These are phyloP conservation scores for Aspergillus baeticus DNA, from an alignment of 495 filamentous ascomycete genomes.

Conservation along the genomic window DNA sequence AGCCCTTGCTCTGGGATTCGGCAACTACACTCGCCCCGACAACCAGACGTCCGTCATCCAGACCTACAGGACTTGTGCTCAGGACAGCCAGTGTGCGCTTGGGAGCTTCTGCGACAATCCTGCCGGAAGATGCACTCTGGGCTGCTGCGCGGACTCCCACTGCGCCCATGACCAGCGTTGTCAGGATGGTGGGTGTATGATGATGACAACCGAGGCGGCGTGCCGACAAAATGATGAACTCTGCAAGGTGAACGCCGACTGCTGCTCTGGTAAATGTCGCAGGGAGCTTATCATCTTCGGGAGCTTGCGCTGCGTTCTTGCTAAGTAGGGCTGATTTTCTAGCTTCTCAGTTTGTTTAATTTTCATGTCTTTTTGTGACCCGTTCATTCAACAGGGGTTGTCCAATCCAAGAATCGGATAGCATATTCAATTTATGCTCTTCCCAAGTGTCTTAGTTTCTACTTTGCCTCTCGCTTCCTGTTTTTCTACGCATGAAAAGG, in stretches of 20 bases:
- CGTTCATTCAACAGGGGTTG: no score
- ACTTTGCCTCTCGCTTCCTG: no score
- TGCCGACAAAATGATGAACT: background rate
- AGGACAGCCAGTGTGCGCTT: background rate
- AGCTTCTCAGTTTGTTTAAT: no score
- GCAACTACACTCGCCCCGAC: background rate
- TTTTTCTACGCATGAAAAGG: no score
- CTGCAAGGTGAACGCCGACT: conserved; percentile 10
- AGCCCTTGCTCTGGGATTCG: background rate
- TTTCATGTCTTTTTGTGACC: no score
- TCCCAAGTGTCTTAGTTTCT: no score
- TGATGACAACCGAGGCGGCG: background rate
- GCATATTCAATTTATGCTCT: no score
- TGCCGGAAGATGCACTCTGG: background rate
- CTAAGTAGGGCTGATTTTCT: background rate
- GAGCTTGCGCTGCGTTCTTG: background rate
- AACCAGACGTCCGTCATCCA: background rate
- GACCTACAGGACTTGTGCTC: background rate
- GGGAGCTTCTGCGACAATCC: background rate
- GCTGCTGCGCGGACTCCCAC: conserved; percentile 6
- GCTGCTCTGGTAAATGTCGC: conserved; percentile 17
- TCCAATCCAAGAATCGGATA: no score
- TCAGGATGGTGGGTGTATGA: background rate
- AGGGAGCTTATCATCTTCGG: background rate
- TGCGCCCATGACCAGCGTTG: conserved; percentile 11